These are phyloP conservation scores for Gautieria morchelliformis DNA, from an alignment of 768 basidiomycete genomes.

Conservation along the genomic window DNA sequence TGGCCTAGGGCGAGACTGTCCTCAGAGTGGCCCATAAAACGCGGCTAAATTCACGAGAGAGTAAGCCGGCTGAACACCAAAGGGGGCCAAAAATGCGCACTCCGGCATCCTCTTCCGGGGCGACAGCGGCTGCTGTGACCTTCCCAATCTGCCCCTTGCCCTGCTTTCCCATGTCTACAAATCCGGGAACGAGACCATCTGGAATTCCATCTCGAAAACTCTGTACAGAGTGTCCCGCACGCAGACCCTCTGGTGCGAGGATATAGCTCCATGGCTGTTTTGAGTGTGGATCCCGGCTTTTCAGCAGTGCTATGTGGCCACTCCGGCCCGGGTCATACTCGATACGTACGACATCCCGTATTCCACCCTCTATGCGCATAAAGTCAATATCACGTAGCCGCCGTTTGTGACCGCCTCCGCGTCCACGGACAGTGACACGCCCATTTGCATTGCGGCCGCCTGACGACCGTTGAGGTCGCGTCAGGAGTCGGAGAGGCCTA, in stretches of 20 bases:
- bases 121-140: background rate
- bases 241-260: slow-evolving; percentile 79
- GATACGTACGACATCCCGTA: slow-evolving; percentile 85
- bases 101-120: background rate
- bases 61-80: background rate
- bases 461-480: slow-evolving; percentile 67
- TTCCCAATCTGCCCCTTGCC: background rate
- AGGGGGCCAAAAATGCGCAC: background rate
- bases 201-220: slow-evolving; percentile 82
- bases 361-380: slow-evolving; percentile 61
- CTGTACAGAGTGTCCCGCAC: slow-evolving; percentile 81
- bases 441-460: slow-evolving; percentile 80
- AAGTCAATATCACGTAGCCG: slow-evolving; percentile 87
- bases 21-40: slow-evolving; percentile 9
- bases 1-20: slow-evolving; percentile 63
- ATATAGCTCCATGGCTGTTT: slow-evolving; percentile 74
- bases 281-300: slow-evolving; percentile 51
- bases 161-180: slow-evolving; percentile 16
- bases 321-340: slow-evolving; percentile 95
- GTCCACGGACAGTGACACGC: slow-evolving; percentile 75
- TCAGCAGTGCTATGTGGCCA: slow-evolving; percentile 88
- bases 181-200: slow-evolving; percentile 53
- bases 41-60: background rate
- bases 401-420: slow-evolving; percentile 86
- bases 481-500: slow-evolving; percentile 74